These are phyloP conservation scores for Santalum album DNA, from an alignment of 164 flowering plant genomes.

Conservation along the genomic window DNA sequence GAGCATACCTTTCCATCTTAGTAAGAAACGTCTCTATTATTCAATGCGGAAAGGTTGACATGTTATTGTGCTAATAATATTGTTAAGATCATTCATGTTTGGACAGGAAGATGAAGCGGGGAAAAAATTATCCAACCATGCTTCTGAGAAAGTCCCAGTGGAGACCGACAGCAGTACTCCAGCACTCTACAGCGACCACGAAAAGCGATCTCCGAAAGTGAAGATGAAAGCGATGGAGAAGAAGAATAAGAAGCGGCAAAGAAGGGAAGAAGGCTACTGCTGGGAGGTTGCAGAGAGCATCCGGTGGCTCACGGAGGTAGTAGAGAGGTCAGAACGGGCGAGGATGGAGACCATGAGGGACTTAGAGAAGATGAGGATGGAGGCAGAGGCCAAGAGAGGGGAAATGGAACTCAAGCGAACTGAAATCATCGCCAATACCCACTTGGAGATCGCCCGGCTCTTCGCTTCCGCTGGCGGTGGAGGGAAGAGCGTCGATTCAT, in stretches of 20 bases:
- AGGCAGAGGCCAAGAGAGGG: conserved; percentile 68
- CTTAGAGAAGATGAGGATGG: conserved; percentile 72
- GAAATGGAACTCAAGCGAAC: conserved; percentile 82
- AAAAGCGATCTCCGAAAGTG: background rate
- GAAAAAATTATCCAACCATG: conserved; percentile 27
- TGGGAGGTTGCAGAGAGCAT: conserved; percentile 62
- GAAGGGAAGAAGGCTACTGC: conserved; percentile 4
- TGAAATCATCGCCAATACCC: conserved; percentile 77
- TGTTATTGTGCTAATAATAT: too few species aligned
- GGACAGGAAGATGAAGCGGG: conserved; percentile 33
- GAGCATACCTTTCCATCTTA: too few species aligned
- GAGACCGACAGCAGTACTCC: conserved; percentile 62
- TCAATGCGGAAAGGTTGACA: too few species aligned
- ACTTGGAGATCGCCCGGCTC: conserved; percentile 74
- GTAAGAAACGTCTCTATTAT: too few species aligned
- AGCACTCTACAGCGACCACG: conserved; percentile 18
- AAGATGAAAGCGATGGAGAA: conserved; percentile 10
- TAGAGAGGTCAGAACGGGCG: conserved; percentile 60
- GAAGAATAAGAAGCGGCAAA: conserved; percentile 11
- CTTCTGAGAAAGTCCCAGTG: conserved; percentile 18
- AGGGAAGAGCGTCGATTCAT: conserved; percentile 43
- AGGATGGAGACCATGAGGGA: conserved; percentile 79
- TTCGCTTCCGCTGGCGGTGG: conserved; percentile 26
- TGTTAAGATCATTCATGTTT: too few species aligned
- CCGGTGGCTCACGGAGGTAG: conserved; percentile 69